Evolutionary conservation across 2,329 filamentous ascomycete species (phyloP).

Genomic region (Penicillium digitatum): DNA sequence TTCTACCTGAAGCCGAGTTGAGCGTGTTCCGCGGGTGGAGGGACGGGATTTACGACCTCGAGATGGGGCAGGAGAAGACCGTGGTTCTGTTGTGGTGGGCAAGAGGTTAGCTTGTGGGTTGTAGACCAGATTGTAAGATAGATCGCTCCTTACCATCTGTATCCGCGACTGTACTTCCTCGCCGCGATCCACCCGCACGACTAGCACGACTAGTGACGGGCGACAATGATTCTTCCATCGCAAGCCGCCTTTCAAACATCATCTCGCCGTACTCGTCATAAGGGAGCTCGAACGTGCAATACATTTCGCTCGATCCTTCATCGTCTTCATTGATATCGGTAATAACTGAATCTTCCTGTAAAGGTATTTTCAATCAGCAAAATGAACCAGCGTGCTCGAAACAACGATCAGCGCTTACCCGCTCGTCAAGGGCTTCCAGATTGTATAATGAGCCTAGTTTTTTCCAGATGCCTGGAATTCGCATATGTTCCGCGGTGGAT

Average conservation of each 20-base stretch:
- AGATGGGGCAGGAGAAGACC: slow-evolving; percentile 43
- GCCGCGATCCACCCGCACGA: slow-evolving; percentile 34
- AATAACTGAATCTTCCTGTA: slow-evolving; percentile 52
- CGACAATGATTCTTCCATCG: slow-evolving; percentile 43
- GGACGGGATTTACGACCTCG: slow-evolving; percentile 38
- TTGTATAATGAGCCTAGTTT: slow-evolving; percentile 84
- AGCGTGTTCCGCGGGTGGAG: slow-evolving; percentile 36
- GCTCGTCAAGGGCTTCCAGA: slow-evolving; percentile 77
- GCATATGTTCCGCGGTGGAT: slow-evolving; percentile 67
- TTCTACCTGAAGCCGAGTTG: slow-evolving; percentile 40
- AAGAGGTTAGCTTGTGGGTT: slow-evolving; percentile 1
- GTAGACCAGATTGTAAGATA: neutral
- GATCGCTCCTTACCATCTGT: slow-evolving; percentile 43
- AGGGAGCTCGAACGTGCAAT: slow-evolving; percentile 64
- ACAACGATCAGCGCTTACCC: slow-evolving; percentile 53
- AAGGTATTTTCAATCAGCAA: slow-evolving; percentile 20
- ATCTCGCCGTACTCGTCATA: slow-evolving; percentile 46
- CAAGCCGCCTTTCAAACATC: slow-evolving; percentile 48
- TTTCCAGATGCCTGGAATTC: slow-evolving; percentile 85
- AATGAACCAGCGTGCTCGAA: neutral
- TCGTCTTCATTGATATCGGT: slow-evolving; percentile 56
- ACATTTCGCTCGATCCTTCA: slow-evolving; percentile 50
- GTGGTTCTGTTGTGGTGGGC: slow-evolving; percentile 36
- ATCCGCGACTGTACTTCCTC: slow-evolving; percentile 46
- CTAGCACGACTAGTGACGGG: slow-evolving; percentile 33